A percentile compares a stretch with the other conserved stretches of the same genome.
Conservation (phyloP, 257 asterid species). For the Primulina eburnea region DNA sequence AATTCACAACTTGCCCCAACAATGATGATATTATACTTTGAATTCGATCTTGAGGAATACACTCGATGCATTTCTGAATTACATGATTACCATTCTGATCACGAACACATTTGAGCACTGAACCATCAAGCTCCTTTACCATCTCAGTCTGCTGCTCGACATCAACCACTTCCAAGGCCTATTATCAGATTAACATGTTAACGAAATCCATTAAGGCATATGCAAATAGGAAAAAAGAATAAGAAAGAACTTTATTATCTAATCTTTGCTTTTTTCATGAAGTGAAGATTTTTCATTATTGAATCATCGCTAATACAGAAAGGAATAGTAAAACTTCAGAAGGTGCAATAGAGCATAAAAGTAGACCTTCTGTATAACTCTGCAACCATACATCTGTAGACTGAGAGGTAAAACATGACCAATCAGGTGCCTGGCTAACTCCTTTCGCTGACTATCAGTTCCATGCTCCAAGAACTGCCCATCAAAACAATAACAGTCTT, state of each 20-base stretch:
- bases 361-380: constrained; percentile 90
- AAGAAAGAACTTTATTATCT: constrained; percentile 3
- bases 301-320: too few relatives aligned
- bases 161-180: constrained; percentile 94
- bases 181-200: constrained; percentile 16
- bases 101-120: constrained; percentile 64
- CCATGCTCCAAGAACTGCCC: constrained; percentile 91
- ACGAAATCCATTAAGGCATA: background rate
- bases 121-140: constrained; percentile 79
- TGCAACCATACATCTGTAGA: constrained; percentile 95
- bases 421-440: constrained; percentile 64
- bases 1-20: constrained; percentile 65
- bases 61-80: constrained; percentile 84
- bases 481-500: constrained; percentile 17
- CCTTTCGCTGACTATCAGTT: constrained; percentile 65
- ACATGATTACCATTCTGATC: constrained; percentile 96
- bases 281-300: background rate
- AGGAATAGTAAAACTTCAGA: background rate
- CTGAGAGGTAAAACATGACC: constrained; percentile 85
- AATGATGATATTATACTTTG: constrained; percentile 67
- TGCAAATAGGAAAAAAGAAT: constrained; percentile 1
- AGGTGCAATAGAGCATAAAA: background rate
- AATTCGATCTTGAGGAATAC: constrained; percentile 64
- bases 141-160: constrained; percentile 58
- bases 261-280: too few relatives aligned